Percentiles rank a stretch among this genome's conserved stretches.
Conservation (phyloP, 2,329 filamentous ascomycete genomes). For the Fusarium buharicum region DNA sequence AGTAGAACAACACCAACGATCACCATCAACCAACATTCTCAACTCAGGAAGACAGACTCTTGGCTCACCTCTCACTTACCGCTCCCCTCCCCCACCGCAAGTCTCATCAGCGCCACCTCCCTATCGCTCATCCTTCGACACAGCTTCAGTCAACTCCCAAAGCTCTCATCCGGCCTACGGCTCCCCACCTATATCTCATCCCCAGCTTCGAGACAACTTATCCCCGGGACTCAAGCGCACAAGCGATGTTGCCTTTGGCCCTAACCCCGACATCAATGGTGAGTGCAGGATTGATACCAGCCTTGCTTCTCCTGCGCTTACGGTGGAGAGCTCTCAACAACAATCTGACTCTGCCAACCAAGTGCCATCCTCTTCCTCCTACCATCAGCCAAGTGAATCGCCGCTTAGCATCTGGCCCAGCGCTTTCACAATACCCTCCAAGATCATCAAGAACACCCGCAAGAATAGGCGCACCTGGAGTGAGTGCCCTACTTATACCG, state of each 20-base stretch:
- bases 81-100: slow-evolving; percentile 22
- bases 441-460: slow-evolving; percentile 46
- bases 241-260: slow-evolving; percentile 28
- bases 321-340: slow-evolving; percentile 17
- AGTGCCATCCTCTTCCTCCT: slow-evolving; percentile 12
- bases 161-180: slow-evolving; percentile 20
- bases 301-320: slow-evolving; percentile 36
- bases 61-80: slow-evolving; percentile 8
- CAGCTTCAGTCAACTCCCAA: slow-evolving; percentile 9
- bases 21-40: slow-evolving; percentile 14
- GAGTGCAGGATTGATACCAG: slow-evolving; percentile 20
- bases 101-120: slow-evolving; percentile 25
- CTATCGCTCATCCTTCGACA: slow-evolving; percentile 28
- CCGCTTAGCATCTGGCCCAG: slow-evolving; percentile 46
- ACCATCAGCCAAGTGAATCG: slow-evolving; percentile 17
- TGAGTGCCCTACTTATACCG: slow-evolving; percentile 30
- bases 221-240: slow-evolving; percentile 20
- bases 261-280: slow-evolving; percentile 18
- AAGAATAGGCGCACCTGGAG: slow-evolving; percentile 51
- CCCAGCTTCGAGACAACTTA: slow-evolving; percentile 4
- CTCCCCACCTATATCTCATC: slow-evolving; percentile 17
- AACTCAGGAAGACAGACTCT: not conserved
- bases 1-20: slow-evolving; percentile 30
- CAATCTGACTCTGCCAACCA: slow-evolving; percentile 18
- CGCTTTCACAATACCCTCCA: slow-evolving; percentile 46